A percentile compares a stretch with the other conserved stretches of the same genome.
phyloP scores from a whole-genome alignment of 2,329 filamentous ascomycete genomes.

The Saccharata proteae region DNA sequence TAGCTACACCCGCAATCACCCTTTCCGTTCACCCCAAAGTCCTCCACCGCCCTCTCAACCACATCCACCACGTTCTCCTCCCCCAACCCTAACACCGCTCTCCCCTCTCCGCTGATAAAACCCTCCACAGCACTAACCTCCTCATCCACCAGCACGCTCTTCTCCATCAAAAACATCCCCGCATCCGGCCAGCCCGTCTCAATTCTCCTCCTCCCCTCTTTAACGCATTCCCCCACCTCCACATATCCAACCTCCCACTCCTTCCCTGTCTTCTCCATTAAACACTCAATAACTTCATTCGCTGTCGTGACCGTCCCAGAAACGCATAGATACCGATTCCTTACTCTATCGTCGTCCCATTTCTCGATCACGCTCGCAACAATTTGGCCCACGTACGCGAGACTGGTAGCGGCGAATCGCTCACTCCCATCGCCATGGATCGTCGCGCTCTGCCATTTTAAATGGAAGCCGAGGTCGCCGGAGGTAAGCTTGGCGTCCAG shows the following conservation, averaged over 20 bases:
- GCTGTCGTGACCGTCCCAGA: constrained; percentile 20
- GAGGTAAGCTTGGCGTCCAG: constrained; percentile 20
- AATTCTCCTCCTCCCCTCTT: constrained; percentile 23
- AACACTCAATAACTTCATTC: constrained; percentile 19
- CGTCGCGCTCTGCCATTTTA: constrained; percentile 28
- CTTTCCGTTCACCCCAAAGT: constrained; percentile 8
- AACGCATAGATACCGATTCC: constrained; percentile 25
- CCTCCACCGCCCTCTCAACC: constrained; percentile 15
- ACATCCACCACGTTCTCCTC: constrained; percentile 21
- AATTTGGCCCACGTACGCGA: constrained; percentile 19
- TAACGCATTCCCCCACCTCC: constrained; percentile 22
- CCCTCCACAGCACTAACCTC: constrained; percentile 13
- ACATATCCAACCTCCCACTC: constrained; percentile 21
- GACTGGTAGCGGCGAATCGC: constrained; percentile 23
- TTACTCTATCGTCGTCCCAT: constrained; percentile 18
- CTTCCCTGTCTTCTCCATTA: constrained; percentile 17
- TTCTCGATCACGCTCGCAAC: constrained; percentile 16
- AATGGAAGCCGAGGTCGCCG: constrained; percentile 25
- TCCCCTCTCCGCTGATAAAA: too few relatives aligned
- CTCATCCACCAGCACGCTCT: constrained; percentile 30
- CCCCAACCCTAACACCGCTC: constrained; percentile 17
- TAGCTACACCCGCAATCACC: constrained; percentile 23
- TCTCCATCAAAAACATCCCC: constrained; percentile 26
- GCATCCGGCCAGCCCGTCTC: constrained; percentile 25
- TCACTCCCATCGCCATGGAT: constrained; percentile 24